These are phyloP conservation scores for Tribonema minus DNA, from an alignment of 108 stramenopile genomes.

Conservation along the genomic window DNA sequence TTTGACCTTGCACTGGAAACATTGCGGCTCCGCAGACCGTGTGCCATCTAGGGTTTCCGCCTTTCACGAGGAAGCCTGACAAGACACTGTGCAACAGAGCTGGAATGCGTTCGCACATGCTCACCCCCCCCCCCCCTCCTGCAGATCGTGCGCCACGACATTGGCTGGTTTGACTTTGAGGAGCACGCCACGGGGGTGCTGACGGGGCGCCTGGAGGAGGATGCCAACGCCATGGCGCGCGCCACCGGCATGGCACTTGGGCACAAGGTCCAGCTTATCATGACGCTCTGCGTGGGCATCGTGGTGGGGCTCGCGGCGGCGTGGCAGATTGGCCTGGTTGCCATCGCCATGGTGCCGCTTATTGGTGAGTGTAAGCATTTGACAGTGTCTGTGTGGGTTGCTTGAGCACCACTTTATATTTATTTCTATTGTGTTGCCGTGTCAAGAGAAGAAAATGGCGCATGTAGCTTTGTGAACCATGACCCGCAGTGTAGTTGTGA, in stretches of 20 bases:
- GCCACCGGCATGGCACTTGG: conserved; percentile 18
- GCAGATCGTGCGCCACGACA: conserved; percentile 36
- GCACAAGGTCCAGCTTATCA: conserved; percentile 7
- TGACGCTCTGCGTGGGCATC: conserved; percentile 8
- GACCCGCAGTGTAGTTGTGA: no score
- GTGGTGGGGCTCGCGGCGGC: conserved; percentile 1
- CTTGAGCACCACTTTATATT: no score
- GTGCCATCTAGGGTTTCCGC: no score
- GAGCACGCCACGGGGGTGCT: conserved; percentile 59
- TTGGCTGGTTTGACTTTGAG: conserved; percentile 48
- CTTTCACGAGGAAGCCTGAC: no score
- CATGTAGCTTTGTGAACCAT: no score
- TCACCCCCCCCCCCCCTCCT: not conserved
- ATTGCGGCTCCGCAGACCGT: no score
- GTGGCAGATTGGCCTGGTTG: conserved; percentile 36
- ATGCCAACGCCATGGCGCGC: conserved; percentile 7
- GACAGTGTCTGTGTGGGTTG: no score
- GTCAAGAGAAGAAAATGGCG: no score
- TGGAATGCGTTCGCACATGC: not conserved
- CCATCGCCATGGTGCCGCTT: conserved; percentile 16
- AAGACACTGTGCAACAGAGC: no score
- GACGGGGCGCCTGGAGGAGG: conserved; percentile 66
- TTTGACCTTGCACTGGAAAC: no score
- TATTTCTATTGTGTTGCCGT: no score
- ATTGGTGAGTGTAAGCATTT: no score